These are phyloP conservation scores for Colletotrichum spaethianum DNA, from an alignment of 2,329 filamentous ascomycete genomes.

Conservation along the genomic window DNA sequence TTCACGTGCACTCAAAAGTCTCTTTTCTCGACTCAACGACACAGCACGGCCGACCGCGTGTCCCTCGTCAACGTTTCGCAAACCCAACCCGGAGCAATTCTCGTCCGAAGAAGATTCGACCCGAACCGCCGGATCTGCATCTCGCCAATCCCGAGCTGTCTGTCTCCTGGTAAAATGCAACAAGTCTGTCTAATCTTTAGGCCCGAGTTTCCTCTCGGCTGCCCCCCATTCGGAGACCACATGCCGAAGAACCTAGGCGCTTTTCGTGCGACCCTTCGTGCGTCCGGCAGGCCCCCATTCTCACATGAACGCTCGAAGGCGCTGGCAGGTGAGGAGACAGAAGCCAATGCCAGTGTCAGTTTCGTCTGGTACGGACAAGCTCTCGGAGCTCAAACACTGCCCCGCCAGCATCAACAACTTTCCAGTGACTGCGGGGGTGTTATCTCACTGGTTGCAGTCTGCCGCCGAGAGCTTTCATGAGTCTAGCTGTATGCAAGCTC, in stretches of 20 bases:
- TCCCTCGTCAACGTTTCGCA: slow-evolving; percentile 27
- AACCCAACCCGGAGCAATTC: slow-evolving; percentile 22
- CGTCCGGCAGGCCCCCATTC: slow-evolving; percentile 9
- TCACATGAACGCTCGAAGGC: slow-evolving; percentile 4
- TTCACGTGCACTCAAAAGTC: slow-evolving; percentile 4
- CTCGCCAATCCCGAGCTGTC: slow-evolving; percentile 19
- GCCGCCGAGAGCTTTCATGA: slow-evolving; percentile 4
- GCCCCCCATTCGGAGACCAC: slow-evolving; percentile 26
- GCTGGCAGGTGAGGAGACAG: background rate
- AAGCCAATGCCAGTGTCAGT: background rate
- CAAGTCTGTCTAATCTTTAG: slow-evolving; percentile 18
- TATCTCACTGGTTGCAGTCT: background rate
- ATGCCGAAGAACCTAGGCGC: slow-evolving; percentile 30
- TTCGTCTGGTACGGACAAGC: background rate
- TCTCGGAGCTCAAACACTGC: background rate
- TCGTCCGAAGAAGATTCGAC: slow-evolving; percentile 42
- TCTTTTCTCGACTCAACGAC: background rate
- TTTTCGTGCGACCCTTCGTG: slow-evolving; percentile 29
- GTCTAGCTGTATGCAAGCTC: slow-evolving; percentile 1
- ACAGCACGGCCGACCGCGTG: background rate
- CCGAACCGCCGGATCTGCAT: slow-evolving; percentile 44
- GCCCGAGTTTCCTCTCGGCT: slow-evolving; percentile 33
- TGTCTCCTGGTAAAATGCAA: slow-evolving; percentile 6
- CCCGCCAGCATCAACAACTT: background rate
- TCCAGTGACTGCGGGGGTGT: background rate